Evolutionary conservation across 2,329 filamentous ascomycete genomes (phyloP).

Genomic region (Byssothecium circinans): DNA sequence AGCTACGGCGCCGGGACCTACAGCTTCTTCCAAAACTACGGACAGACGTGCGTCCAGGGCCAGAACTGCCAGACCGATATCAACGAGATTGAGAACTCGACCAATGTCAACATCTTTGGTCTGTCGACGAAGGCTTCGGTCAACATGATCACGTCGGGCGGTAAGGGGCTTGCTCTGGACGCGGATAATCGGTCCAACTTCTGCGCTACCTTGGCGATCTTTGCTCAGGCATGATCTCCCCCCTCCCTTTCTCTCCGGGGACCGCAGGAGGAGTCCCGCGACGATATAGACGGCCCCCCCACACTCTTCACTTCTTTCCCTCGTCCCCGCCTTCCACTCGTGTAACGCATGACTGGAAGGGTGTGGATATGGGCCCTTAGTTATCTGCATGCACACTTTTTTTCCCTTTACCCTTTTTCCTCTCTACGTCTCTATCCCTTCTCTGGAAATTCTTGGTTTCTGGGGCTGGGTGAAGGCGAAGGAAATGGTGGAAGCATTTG

Average conservation of each 20-base stretch:
- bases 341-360: not conserved
- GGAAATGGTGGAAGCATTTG: slow-evolving; percentile 10
- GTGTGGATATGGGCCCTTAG: slow-evolving; percentile 7
- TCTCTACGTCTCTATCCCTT: slow-evolving; percentile 3
- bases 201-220: slow-evolving; percentile 51
- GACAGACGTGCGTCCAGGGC: slow-evolving; percentile 50
- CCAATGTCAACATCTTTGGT: slow-evolving; percentile 51
- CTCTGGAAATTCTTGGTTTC: too few relatives aligned
- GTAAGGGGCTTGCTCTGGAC: slow-evolving; percentile 42
- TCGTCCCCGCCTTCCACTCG: not conserved
- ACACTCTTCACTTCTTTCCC: slow-evolving; percentile 24
- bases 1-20: slow-evolving; percentile 56
- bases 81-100: slow-evolving; percentile 48
- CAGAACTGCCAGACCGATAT: slow-evolving; percentile 57
- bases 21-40: slow-evolving; percentile 63
- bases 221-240: slow-evolving; percentile 31
- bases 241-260: too few relatives aligned
- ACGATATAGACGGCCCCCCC: too few relatives aligned
- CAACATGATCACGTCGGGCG: slow-evolving; percentile 51
- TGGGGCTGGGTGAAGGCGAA: too few relatives aligned
- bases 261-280: too few relatives aligned
- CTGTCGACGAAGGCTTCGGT: slow-evolving; percentile 53
- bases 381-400: slow-evolving; percentile 21
- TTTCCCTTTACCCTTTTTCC: slow-evolving; percentile 11
- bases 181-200: slow-evolving; percentile 53